A percentile compares a stretch with the other conserved stretches of the same genome.
These are phyloP conservation scores for Penicillium sp. DNA, from an alignment of 2,329 filamentous ascomycete species.

Conservation along the genomic window DNA sequence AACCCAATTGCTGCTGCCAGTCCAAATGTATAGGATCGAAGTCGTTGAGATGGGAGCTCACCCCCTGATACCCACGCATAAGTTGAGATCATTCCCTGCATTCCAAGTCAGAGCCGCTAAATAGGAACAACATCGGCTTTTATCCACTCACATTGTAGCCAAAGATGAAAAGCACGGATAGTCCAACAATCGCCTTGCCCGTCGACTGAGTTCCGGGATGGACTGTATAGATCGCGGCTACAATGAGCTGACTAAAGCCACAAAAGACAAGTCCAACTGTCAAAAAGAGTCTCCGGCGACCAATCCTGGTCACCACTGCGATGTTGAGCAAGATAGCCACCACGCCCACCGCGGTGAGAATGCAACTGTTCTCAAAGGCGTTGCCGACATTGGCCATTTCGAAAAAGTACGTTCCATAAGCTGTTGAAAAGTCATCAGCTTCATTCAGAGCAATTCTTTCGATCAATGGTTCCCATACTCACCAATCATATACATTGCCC, in stretches of 20 bases:
- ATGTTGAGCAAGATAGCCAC: conserved; percentile 56
- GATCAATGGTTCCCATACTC: conserved; percentile 13
- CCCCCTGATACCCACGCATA: conserved; percentile 60
- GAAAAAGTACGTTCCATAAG: conserved; percentile 60
- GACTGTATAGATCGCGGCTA: conserved; percentile 53
- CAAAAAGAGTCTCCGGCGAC: conserved; percentile 55
- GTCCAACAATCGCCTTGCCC: conserved; percentile 47
- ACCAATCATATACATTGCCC: conserved; percentile 59
- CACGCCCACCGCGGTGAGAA: conserved; percentile 55
- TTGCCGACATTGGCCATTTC: conserved; percentile 57
- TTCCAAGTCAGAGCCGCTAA: background rate
- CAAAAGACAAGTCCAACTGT: conserved; percentile 52
- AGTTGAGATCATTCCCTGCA: conserved; percentile 50
- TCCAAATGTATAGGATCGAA: conserved; percentile 58
- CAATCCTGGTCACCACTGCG: conserved; percentile 53
- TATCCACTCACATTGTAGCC: conserved; percentile 45
- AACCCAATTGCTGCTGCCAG: conserved; percentile 55
- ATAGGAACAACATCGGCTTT: background rate
- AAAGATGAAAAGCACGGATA: conserved; percentile 56
- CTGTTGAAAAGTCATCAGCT: conserved; percentile 28
- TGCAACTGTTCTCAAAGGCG: conserved; percentile 58
- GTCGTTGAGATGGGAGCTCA: conserved; percentile 57
- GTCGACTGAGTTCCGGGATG: conserved; percentile 35
- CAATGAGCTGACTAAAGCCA: conserved; percentile 55
- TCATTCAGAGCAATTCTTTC: background rate